A percentile compares a stretch with the other conserved stretches of the same genome.
phyloP scores from a whole-genome alignment of 163 green algal genomes.

The Scenedesmus sp. region DNA sequence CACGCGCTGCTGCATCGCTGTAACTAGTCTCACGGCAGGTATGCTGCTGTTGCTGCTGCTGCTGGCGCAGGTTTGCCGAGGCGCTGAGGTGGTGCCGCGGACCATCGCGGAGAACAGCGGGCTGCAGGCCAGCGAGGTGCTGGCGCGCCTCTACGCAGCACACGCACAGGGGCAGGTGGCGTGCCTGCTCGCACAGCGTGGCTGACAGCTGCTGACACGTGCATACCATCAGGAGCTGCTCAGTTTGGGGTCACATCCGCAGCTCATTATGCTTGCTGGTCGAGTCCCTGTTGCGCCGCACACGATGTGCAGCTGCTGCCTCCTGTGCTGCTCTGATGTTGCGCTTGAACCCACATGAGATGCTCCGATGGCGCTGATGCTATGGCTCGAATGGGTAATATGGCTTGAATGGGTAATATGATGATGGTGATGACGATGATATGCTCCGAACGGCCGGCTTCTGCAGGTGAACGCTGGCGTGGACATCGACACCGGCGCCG shows the following conservation, averaged over 20 bases:
- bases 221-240: no score
- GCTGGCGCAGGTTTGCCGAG: constrained; percentile 86
- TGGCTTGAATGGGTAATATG: no score
- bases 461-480: constrained; percentile 74
- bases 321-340: not conserved
- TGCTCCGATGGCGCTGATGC: no score
- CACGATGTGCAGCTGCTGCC: not conserved
- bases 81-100: constrained; percentile 91
- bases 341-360: no score
- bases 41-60: not conserved
- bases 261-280: no score
- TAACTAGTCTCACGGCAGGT: not conserved
- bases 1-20: no score
- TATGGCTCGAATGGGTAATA: no score
- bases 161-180: constrained; percentile 84
- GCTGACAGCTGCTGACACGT: no score
- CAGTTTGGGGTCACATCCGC: no score
- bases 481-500: constrained; percentile 82
- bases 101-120: constrained; percentile 95
- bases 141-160: constrained; percentile 90
- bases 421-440: no score
- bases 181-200: not conserved
- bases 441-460: no score
- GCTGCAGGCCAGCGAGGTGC: constrained; percentile 87
- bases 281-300: no score